Base-by-base conservation (phyloP, 495 filamentous ascomycete genomes). In the Evernia prunastri region DNA sequence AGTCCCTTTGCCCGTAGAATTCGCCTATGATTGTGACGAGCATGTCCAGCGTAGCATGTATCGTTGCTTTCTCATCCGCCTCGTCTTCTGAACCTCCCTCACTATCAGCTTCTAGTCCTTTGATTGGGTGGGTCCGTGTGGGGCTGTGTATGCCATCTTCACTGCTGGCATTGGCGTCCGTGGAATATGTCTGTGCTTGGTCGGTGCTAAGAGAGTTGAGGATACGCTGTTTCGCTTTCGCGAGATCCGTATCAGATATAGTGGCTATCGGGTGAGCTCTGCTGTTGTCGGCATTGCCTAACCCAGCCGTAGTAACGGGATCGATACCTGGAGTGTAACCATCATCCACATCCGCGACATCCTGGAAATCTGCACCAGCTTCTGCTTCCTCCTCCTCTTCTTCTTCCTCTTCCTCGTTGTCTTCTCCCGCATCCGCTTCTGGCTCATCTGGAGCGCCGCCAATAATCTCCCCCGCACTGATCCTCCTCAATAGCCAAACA, bases 11-110 rank as follows among this genome's bases (percentile, higher is more conserved):
- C 4, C 94, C 92, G 74, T 89, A 98, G 68, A 88, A 85, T 75
- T 96, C 91, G 67, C 91, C 94, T 45, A 89, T 87, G 35, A 98
- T 80, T 0, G 89, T 92, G 60, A 98, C 80, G 63, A 96, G 89
- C 89, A 96, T 96, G 72, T 96, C 93, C 10, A 96, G 79, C 61
- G 88, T 87, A 29, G 76, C 75, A 59, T 75, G 73, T 11, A 57
- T 61, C 18, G 2, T 11, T 25, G 31, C 45, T 29, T 51, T 36
- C 15, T 60, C 39, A 27, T 59, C 56, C 17, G 9, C n/a, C 5
- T 17, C 40, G 25, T 61, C 37, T 35, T 31, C 7, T 27, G 20
- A 13, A n/a, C 13, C 29, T 31, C 27, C 49, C 20, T 25, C 29
- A 23, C 6, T 29, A 20, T 33, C 51, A 15, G 20, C 29, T 54